A percentile compares a stretch with the other conserved stretches of the same genome.
These are phyloP conservation scores for Lotmaria passim DNA, from an alignment of 208 protist genomes.

Conservation along the genomic window DNA sequence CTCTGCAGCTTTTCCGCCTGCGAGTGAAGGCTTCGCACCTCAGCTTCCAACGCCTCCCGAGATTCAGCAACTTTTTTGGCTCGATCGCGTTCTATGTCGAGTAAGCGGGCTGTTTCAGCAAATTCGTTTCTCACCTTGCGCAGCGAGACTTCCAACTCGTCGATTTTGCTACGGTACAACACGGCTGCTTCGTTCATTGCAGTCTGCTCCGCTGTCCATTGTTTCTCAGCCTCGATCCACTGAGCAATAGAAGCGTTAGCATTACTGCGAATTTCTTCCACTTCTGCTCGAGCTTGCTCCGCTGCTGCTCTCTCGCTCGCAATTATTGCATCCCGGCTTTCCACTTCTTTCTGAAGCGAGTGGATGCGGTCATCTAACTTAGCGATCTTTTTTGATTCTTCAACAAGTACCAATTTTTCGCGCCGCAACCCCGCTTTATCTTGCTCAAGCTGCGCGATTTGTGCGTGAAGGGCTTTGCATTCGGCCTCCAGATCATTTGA, in stretches of 20 bases:
- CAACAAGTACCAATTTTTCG: conserved; percentile 60
- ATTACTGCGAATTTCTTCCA: conserved; percentile 69
- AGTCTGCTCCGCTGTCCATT: conserved; percentile 74
- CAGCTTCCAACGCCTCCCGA: conserved; percentile 37
- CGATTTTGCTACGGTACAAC: conserved; percentile 21
- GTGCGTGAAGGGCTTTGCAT: conserved; percentile 65
- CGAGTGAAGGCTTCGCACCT: conserved; percentile 43
- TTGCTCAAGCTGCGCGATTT: conserved; percentile 78
- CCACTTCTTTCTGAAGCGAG: conserved; percentile 66
- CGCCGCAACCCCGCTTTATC: conserved; percentile 85
- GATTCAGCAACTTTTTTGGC: conserved; percentile 30
- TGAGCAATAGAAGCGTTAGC: conserved; percentile 71
- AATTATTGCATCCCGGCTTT: conserved; percentile 60
- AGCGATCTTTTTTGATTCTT: conserved; percentile 65
- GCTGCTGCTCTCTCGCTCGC: conserved; percentile 42
- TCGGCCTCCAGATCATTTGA: conserved; percentile 71
- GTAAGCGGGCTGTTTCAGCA: conserved; percentile 34
- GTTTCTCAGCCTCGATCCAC: conserved; percentile 77
- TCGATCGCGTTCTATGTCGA: conserved; percentile 47
- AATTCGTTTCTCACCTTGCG: background rate
- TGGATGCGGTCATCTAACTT: conserved; percentile 77
- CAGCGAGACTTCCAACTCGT: conserved; percentile 26
- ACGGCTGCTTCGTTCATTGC: conserved; percentile 50
- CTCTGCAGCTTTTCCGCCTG: conserved; percentile 64
- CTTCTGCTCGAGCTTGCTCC: conserved; percentile 48